Base-by-base conservation (phyloP, 164 flowering plant species). In the Saururus chinensis region DNA sequence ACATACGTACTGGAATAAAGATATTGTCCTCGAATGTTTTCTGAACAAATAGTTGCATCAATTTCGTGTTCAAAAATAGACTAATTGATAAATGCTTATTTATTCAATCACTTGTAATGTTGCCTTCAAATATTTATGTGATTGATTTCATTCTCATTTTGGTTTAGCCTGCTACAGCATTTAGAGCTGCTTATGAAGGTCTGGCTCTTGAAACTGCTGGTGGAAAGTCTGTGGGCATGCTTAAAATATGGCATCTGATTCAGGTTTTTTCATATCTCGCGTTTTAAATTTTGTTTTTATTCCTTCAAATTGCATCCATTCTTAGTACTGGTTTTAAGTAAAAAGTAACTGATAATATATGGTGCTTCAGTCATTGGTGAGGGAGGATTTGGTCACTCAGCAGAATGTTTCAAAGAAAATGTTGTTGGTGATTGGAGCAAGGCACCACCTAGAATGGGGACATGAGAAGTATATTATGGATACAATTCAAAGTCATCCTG, bases 361-460 rank as follows among this genome's bases (percentile, higher is more conserved):
- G 14, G 41, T 61, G 74, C 40, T 22, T 64, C 81, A 93, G 98
- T 57, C 86, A 61, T 61, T 88, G 71, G 71, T 76, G 68, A 88
- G 83, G 51, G 97, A 89, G 70, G 82, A 82, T 69, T 63, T 75
- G 26, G 60, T 61, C 57, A 51, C 65, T 48, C 85, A 62, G 61
- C 71, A 53, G 19, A 76, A 72, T 69, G 72, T 84, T 63, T 83
- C 97, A n/a, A 90, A 72, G 69, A 85, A 75, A 70, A 87, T 90
- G 95, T 81, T 87, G 53, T 64, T 90, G 57, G 78, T 85, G 41
- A 78, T 88, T 70, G 97, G 99, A 64, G 95, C 99, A 41, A 84
- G 96, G 72, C 82, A 76, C 53, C 99, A 93, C 71, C 84, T 93
- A 51, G 96, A 93, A 73, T 77, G 85, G 87, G 99, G 99, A 19